These are phyloP conservation scores for Garcia nutans DNA, from an alignment of 345 rosid species.

Conservation along the genomic window DNA sequence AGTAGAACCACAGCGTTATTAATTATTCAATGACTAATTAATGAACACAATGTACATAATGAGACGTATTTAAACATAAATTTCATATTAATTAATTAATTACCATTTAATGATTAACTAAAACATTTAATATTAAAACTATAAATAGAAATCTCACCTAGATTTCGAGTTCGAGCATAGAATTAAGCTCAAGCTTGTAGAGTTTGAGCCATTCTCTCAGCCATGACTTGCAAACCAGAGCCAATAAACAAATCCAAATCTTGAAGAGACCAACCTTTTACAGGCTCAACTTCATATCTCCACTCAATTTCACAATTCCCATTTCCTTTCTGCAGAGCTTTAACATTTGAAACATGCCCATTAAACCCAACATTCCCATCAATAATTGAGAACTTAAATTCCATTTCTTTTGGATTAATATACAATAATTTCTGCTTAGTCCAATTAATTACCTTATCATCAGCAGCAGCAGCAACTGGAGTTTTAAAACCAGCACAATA, in stretches of 20 bases:
- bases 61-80: no score
- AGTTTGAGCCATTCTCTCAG: constrained; percentile 41
- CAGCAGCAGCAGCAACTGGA: constrained; percentile 18
- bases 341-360: constrained; percentile 30
- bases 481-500: constrained; percentile 54
- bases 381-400: constrained; percentile 28
- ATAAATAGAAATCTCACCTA: no score
- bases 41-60: no score
- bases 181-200: constrained; percentile 20
- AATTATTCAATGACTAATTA: no score
- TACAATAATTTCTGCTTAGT: constrained; percentile 44
- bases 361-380: constrained; percentile 50
- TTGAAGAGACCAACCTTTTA: constrained; percentile 33
- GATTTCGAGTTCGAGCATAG: no score
- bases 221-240: constrained; percentile 44
- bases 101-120: no score
- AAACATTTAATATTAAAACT: no score
- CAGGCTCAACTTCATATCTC: constrained; percentile 49
- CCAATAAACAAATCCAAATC: constrained; percentile 39
- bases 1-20: no score
- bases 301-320: constrained; percentile 40
- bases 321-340: constrained; percentile 18
- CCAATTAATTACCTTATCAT: constrained; percentile 29
- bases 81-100: no score
- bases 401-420: constrained; percentile 31